These are phyloP conservation scores for Aspergillus spinulosporus DNA, from an alignment of 2,329 filamentous ascomycete species.

Conservation along the genomic window DNA sequence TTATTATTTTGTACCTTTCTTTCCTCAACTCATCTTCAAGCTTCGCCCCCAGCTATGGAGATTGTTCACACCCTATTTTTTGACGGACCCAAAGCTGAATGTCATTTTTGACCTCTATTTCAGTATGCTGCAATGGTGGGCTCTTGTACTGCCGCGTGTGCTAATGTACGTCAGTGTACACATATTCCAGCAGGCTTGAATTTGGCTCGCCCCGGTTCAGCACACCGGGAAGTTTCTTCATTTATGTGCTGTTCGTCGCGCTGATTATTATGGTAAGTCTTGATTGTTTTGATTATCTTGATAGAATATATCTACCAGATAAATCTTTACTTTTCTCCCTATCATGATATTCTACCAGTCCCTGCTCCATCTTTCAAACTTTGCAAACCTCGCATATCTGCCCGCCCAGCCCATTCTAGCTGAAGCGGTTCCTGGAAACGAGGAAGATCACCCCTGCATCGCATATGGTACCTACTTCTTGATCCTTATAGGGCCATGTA, in stretches of 20 bases:
- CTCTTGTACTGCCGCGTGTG: slow-evolving; percentile 18
- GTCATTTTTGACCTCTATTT: slow-evolving; percentile 76
- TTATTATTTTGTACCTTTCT: slow-evolving; percentile 56
- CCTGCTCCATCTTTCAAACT: slow-evolving; percentile 23
- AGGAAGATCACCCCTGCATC: slow-evolving; percentile 76
- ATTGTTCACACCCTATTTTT: slow-evolving; percentile 57
- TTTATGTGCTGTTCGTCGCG: slow-evolving; percentile 74
- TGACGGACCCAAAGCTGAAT: slow-evolving; percentile 56
- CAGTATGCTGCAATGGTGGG: slow-evolving; percentile 45
- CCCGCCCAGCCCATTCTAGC: slow-evolving; percentile 71
- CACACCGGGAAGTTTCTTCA: slow-evolving; percentile 74
- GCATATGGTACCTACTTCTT: slow-evolving; percentile 59
- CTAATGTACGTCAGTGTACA: slow-evolving; percentile 61
- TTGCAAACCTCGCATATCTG: slow-evolving; percentile 67
- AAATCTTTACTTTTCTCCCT: neutral
- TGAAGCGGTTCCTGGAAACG: slow-evolving; percentile 81
- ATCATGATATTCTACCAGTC: neutral
- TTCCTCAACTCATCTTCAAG: slow-evolving; percentile 53
- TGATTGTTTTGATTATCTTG: slow-evolving; percentile 18
- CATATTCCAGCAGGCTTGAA: slow-evolving; percentile 75
- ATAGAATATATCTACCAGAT: slow-evolving; percentile 15
- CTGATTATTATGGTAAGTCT: slow-evolving; percentile 73
- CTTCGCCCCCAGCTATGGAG: slow-evolving; percentile 63
- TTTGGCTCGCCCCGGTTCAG: slow-evolving; percentile 68
- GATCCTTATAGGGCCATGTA: slow-evolving; percentile 58